These are phyloP conservation scores for Chenopodium berlandieri DNA, from an alignment of 148 eudicot species.

Conservation along the genomic window DNA sequence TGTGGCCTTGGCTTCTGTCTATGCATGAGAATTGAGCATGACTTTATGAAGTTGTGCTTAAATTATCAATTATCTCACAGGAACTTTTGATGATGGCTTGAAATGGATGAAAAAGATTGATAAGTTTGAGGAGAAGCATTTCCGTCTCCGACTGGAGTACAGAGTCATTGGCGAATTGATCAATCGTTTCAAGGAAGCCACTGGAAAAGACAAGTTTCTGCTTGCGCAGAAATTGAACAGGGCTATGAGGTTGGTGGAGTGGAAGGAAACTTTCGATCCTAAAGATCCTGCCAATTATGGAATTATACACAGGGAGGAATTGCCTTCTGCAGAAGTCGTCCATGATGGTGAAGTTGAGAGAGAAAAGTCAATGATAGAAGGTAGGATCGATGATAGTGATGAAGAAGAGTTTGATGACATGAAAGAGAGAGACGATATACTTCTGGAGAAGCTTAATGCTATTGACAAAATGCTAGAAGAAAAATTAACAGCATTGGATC, in stretches of 20 bases:
- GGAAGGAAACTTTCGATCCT: slow-evolving; percentile 82
- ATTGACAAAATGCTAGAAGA: slow-evolving; percentile 77
- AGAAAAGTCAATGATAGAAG: slow-evolving; percentile 40
- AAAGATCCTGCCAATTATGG: slow-evolving; percentile 75
- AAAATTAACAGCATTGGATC: slow-evolving; percentile 76
- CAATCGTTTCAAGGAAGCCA: slow-evolving; percentile 63
- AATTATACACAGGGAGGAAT: slow-evolving; percentile 50
- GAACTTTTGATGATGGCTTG: slow-evolving; percentile 59
- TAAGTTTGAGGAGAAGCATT: slow-evolving; percentile 76
- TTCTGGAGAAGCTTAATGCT: slow-evolving; percentile 67
- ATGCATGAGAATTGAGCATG: background rate
- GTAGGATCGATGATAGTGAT: slow-evolving; percentile 38
- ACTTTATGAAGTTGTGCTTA: slow-evolving; percentile 5
- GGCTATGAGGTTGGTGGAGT: slow-evolving; percentile 67
- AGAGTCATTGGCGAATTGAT: slow-evolving; percentile 85
- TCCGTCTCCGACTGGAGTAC: slow-evolving; percentile 62
- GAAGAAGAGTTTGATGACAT: slow-evolving; percentile 75
- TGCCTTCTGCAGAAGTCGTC: slow-evolving; percentile 35
- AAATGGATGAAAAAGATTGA: slow-evolving; percentile 68
- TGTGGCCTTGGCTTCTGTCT: background rate
- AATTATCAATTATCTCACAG: slow-evolving; percentile 38
- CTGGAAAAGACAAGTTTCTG: slow-evolving; percentile 89
- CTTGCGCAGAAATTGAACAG: slow-evolving; percentile 86
- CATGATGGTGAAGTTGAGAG: slow-evolving; percentile 45
- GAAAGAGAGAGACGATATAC: slow-evolving; percentile 83